A percentile compares a stretch with the other conserved stretches of the same genome.
phyloP scores from a whole-genome alignment of 306 rosid genomes.

The peach (Prunus persica) region Prunus_persica_NCBIv2 NC_034014.1:455001-455500 shows the following conservation, averaged over 20 bases:
- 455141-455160: not conserved
- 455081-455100: conserved; percentile 16
- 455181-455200: conserved; percentile 97
- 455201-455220: conserved; percentile 91
- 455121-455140: not conserved
- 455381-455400: not conserved
- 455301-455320: conserved; percentile 1
- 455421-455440: not conserved
- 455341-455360: not conserved
- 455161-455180: not conserved
- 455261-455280: conserved; percentile 98
- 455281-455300: conserved; percentile 83
- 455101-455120: not conserved
- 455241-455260: conserved; percentile 97
- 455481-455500: not conserved
- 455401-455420: not conserved
- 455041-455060: conserved; percentile 99
- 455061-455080: conserved; percentile 83
- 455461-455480: not conserved
- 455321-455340: not conserved
- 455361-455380: not conserved
- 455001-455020: conserved; percentile 99
- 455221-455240: conserved; percentile 83
- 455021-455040: conserved; percentile 97
- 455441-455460: not conserved